Evolutionary conservation across 768 basidiomycete genomes (phyloP), one percentile per base, ranked within the genome.

Genomic region (Tulasnella sp.): DNA sequence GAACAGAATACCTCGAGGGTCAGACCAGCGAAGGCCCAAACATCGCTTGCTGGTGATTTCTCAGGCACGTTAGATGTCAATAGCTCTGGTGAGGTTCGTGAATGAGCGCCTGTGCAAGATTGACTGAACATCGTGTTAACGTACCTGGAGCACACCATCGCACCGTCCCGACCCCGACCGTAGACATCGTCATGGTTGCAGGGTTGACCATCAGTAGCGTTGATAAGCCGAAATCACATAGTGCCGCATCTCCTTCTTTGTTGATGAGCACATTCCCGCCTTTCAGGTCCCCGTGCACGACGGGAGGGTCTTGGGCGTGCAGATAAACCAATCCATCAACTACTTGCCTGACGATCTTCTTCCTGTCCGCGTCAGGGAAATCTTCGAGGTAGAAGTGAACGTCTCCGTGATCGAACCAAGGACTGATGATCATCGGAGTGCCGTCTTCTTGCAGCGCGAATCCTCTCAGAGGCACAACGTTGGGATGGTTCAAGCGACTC

Each of bases 281-380:
- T 67, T 73, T 73, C 42, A 73, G 22, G 44, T 73, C 72, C 26
- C 72, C 72, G 34, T 73, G 72, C 6, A 73, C 66, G 34, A 73
- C 67, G 3, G 47, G 36, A 37, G 69, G 69, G 34, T 36, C 37
- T 52, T 73, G 72, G 16, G 64, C 26, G 65, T 73, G 72, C 1
- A 73, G 65, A 44, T 73, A 68, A 9, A 52, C 67, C 26, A 73
- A 40, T 16, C 72, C 72, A 26, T 73, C 41, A 5, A 41, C 72
- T 3, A 73, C 66, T 29, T 73, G 72, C 7, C 71, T n/a, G 22
- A 72, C 71, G 14, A 72, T 34, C 44, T 41, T 72, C 71, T 44
- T 72, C 62, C 71, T 34, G 22, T 72, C 71, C 36, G 62, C 71
- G 39, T 66, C 64, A 22, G 71, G 71, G 41, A 66, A 40, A 12